phyloP scores from a whole-genome alignment of 441 rosid species.

The Hura crepitans region DNA sequence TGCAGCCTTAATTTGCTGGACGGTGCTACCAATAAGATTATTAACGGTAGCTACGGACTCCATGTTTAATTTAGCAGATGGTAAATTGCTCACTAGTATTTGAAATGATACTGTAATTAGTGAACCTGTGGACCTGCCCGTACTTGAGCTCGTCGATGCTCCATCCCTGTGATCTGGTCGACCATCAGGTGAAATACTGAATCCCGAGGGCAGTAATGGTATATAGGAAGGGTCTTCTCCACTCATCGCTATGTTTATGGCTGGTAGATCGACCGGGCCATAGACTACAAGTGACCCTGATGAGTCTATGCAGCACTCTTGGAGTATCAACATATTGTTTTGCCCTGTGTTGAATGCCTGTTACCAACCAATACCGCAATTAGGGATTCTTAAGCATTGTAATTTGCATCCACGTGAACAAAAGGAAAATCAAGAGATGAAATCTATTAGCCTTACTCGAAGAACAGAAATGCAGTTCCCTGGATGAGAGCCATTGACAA shows the following conservation, averaged over 20 bases:
- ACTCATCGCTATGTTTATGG: constrained; percentile 79
- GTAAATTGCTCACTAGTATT: constrained; percentile 83
- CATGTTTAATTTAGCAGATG: constrained; percentile 80
- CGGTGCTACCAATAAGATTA: constrained; percentile 75
- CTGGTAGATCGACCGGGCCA: constrained; percentile 80
- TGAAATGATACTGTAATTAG: constrained; percentile 90
- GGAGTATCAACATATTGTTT: constrained; percentile 86
- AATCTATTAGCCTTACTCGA: constrained; percentile 49
- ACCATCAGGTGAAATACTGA: constrained; percentile 68
- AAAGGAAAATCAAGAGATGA: background rate
- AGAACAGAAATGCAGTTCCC: constrained; percentile 95
- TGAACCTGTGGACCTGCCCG: constrained; percentile 52
- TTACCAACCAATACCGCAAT: background rate
- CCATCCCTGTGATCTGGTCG: constrained; percentile 39
- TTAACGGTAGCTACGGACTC: constrained; percentile 94
- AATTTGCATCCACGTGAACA: background rate
- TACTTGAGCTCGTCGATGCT: constrained; percentile 65
- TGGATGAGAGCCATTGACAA: constrained; percentile 81
- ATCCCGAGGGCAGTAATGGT: constrained; percentile 92
- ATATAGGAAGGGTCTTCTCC: constrained; percentile 90
- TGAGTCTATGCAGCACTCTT: constrained; percentile 88
- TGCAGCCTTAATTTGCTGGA: constrained; percentile 88
- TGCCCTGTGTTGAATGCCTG: constrained; percentile 76
- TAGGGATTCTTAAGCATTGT: background rate
- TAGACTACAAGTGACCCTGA: constrained; percentile 79